phyloP scores from a whole-genome alignment of 1,284 basidiomycete species.

The Boletus semigastroideus region DNA sequence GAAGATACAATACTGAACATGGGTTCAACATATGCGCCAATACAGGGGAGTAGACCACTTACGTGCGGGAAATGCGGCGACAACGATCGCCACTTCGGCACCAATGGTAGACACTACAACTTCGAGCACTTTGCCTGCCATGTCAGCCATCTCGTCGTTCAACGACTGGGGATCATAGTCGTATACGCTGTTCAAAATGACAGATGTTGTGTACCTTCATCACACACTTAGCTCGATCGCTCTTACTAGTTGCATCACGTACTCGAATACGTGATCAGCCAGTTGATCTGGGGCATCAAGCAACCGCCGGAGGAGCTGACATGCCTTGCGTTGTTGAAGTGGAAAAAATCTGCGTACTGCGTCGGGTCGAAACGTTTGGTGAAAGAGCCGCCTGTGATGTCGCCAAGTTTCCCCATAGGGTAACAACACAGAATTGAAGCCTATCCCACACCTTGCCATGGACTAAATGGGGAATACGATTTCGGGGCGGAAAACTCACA shows the following conservation, averaged over 20 bases:
- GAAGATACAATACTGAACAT: conserved; percentile 5
- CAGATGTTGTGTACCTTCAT: neutral
- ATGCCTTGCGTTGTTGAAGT: neutral
- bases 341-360: neutral
- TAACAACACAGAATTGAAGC: neutral
- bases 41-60: neutral
- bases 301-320: neutral
- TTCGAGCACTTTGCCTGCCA: neutral
- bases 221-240: neutral
- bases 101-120: neutral
- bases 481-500: neutral
- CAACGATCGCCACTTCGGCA: neutral
- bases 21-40: neutral
- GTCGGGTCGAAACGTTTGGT: neutral
- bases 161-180: conserved; percentile 7
- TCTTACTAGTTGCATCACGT: neutral
- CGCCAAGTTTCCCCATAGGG: conserved; percentile 5
- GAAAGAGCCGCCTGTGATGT: conserved; percentile 4
- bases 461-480: neutral
- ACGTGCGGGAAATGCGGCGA: conserved; percentile 1
- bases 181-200: conserved; percentile 6
- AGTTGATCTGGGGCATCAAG: conserved; percentile 1
- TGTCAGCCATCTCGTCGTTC: neutral
- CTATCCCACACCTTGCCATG: neutral
- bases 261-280: conserved; percentile 4